Percentiles rank a stretch among this genome's conserved stretches.
Evolutionary conservation across 2,329 filamentous ascomycete species (phyloP).

Genomic region (Penicillium decumbens): DNA sequence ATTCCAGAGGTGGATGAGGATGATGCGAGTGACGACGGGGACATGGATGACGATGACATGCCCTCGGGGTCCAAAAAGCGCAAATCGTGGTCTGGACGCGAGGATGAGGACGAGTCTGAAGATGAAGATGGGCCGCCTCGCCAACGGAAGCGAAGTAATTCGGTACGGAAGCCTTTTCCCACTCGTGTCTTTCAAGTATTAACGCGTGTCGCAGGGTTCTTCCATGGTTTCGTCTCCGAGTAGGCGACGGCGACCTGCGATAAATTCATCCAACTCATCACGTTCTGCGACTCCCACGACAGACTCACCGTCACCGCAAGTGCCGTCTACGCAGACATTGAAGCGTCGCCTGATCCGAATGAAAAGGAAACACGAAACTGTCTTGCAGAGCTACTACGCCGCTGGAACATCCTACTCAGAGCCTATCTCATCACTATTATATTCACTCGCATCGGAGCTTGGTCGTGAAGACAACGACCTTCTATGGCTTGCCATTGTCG

Average conservation of each 20-base stretch:
- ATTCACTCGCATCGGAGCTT: conserved; percentile 88
- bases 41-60: conserved; percentile 55
- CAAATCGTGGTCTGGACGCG: conserved; percentile 70
- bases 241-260: conserved; percentile 38
- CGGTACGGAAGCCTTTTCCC: conserved; percentile 49
- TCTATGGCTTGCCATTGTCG: conserved; percentile 90
- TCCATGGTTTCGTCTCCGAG: conserved; percentile 41
- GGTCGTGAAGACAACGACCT: conserved; percentile 96
- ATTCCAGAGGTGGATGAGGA: conserved; percentile 87
- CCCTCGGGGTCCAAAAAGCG: conserved; percentile 56
- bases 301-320: conserved; percentile 46
- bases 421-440: conserved; percentile 89
- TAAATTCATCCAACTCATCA: conserved; percentile 44
- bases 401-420: conserved; percentile 89
- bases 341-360: conserved; percentile 69
- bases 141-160: conserved; percentile 82
- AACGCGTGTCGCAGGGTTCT: conserved; percentile 29
- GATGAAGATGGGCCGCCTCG: conserved; percentile 71
- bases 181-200: conserved; percentile 2
- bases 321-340: conserved; percentile 66
- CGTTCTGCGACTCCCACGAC: conserved; percentile 45
- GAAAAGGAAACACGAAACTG: conserved; percentile 68
- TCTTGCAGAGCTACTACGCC: conserved; percentile 78
- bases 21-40: conserved; percentile 57
- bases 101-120: conserved; percentile 62